Base-by-base conservation (phyloP, 441 rosid species). In the Macaranga tanarius region DNA sequence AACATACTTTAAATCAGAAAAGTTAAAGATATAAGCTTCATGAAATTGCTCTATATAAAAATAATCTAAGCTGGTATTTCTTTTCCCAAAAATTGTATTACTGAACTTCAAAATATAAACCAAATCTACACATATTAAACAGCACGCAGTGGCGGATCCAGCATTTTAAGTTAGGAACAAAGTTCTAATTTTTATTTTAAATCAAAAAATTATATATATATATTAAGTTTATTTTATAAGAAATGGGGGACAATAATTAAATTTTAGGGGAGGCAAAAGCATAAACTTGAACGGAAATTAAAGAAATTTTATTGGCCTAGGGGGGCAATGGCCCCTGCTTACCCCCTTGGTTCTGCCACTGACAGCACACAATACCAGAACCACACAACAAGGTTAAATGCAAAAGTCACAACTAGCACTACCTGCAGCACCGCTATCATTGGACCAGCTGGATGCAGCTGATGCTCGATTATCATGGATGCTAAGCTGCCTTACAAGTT, bases 381-480 rank as follows among this genome's bases (percentile, higher is more conserved):
- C 10, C 25, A 54, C n/a, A 19, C 8, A 55, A 55, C 52, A 20
- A 58, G 23, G 54, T 63, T 16, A 20, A 23, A 23, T 42, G 45
- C 10, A 45, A 12, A 7, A 8, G 17, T 61, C 9, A 7, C 54
- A 59, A 62, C 40, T 48, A 71, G 25, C 22, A 16, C 73, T 84
- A 92, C 98, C 97, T 80, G 96, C 65, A 58, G 75, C 78, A 71
- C 70, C 62, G 74, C 81, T 84, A 72, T 82, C 84, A 60, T 85
- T 85, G 28, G 97, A 86, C 92, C 89, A 89, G 83, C 77, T 81
- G 62, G 99, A 82, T 58, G 96, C 91, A 75, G 98, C 97, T 76
- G 97, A 92, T 65, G 97, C 97, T 81, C 92, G 84, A 77, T 90
- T 96, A 62, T 96, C 99, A 31, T 92, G 98, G 79, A 93, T 67